A percentile compares a stretch with the other conserved stretches of the same genome.
phyloP scores from a whole-genome alignment of 352 stramenopile genomes.

The Globisporangium megalacanthum region DNA sequence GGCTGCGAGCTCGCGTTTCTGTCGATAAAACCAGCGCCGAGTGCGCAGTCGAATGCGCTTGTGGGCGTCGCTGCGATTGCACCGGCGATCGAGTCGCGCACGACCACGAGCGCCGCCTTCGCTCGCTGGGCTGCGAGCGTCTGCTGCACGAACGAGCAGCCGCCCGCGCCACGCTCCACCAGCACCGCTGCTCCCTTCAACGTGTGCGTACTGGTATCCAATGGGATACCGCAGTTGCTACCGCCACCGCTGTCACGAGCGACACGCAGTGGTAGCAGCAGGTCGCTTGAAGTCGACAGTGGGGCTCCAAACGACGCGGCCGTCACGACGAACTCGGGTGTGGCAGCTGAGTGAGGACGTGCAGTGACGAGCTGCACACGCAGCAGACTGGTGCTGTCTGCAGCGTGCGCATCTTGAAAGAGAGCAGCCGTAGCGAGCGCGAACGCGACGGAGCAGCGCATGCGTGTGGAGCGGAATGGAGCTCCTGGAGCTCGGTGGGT shows the following conservation, averaged over 20 bases:
- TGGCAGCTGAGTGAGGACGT: conserved; percentile 3
- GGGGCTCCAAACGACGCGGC: conserved; percentile 22
- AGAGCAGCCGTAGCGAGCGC: neutral
- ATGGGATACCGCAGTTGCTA: conserved; percentile 15
- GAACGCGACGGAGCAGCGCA: neutral
- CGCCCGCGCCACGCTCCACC: conserved; percentile 29
- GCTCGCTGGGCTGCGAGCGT: conserved; percentile 27
- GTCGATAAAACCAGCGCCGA: conserved; percentile 28
- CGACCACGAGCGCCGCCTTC: conserved; percentile 32
- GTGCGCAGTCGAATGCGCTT: conserved; percentile 40
- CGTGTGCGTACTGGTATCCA: neutral
- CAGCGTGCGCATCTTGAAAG: neutral
- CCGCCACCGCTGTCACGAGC: conserved; percentile 14
- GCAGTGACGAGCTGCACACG: conserved; percentile 13
- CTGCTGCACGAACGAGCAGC: conserved; percentile 50
- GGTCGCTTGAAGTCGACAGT: conserved; percentile 16
- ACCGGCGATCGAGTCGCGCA: conserved; percentile 43
- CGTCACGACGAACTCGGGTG: conserved; percentile 16
- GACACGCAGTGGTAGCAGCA: conserved; percentile 14
- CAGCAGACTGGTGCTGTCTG: conserved; percentile 16
- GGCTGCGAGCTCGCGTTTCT: conserved; percentile 37
- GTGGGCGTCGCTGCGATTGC: conserved; percentile 24
- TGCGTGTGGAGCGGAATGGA: too few relatives aligned
- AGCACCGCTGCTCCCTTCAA: conserved; percentile 24
- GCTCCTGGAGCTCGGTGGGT: too few relatives aligned